Evolutionary conservation across 306 rosid genomes (phyloP), one percentile per base, ranked within the genome.

Genomic region (Cajanus cajan): DNA sequence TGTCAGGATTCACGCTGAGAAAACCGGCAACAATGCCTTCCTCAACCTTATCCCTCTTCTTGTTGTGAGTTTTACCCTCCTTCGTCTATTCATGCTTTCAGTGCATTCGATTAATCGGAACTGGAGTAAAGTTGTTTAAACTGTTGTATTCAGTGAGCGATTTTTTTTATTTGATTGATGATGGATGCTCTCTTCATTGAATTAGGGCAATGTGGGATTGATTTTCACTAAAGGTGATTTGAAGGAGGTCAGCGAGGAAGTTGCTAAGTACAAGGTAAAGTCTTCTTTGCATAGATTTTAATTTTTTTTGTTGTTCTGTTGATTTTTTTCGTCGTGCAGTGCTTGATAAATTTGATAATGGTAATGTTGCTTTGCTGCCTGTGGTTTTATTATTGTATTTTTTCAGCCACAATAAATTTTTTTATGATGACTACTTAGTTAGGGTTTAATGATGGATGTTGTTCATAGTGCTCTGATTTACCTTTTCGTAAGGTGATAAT

Each of bases 221-320:
- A 94, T 92, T 48, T 94, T 94, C 84, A 94, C 98, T 0, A 94
- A 94, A 68, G 98, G 98, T 57, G 97, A 94, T 41, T 82, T 94
- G 90, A 94, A 94, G 86, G 98, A 94, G 78, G 97, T 94, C 41
- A 89, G 96, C 16, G 98, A 94, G 19, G 98, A 94, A 78, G 98
- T 94, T 41, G 94, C 91, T 0, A 94, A 94, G 81, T 94, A 94
- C 93, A 94, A 94, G 97, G 98, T 94, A 2, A 50, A 66, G 0
- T 69, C 1, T 2, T 18, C 0, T 31, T 14, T 61, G 14, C 63
- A 3, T 11, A 11, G 1, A 19, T 54, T 54, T 54, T 2, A 9
- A 4, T 39, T 55, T 52, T 0, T 28, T 0, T 5, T 40, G 1
- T 5, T n/a, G 9, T 11, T 19, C 8, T 9, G 15, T 78, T 78